Base-by-base conservation (phyloP, 2,329 filamentous ascomycete genomes). In the Biscogniauxia mediterranea region DNA sequence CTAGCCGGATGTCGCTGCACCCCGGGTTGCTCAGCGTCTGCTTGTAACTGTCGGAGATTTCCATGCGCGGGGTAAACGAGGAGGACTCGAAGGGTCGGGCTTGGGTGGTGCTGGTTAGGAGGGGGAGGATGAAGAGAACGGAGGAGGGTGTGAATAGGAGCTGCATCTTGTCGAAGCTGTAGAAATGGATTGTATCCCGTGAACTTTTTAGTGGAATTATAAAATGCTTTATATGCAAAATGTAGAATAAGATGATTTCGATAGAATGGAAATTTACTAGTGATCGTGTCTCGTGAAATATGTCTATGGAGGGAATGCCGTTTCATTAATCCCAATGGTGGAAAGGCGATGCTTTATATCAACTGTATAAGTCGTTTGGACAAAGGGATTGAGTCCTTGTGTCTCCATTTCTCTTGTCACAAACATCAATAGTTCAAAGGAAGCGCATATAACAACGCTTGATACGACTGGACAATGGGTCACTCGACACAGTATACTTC, bases 11-110 rank as follows among this genome's bases (percentile, higher is more conserved):
- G 13, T 58, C 32, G 53, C 26, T 57, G 49, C 64, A 66, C 17
- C 60, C 25, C 8, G 59, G 56, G 21, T 57, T 65, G 15, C 56
- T 55, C 13, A 65, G 57, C 15, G 58, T 59, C 9, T 49, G 60
- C 55, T 65, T 63, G 53, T 61, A 65, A 38, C 61, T 51, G 13
- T 59, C 57, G 57, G 51, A 52, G 5, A 65, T n/a, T 25, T 63
- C 63, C 6, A 49, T 52, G 38, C 17, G 63, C 61, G 15, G 56
- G 56, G 55, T 60, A 28, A 53, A 56, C 21, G 26, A 60, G 23
- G 58, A 64, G 56, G 26, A 62, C 19, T 20, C 57, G 60, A 46
- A 11, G 17, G 38, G 38, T 2, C 2, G 38, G 38, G 38, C 38
- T 5, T 46, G 38, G 4, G 17, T 46, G 38, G 9, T 42, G 38